A percentile compares a stretch with the other conserved stretches of the same genome.
Conservation (phyloP, 2,329 filamentous ascomycete genomes). For the Diaporthe nobilis region DNA sequence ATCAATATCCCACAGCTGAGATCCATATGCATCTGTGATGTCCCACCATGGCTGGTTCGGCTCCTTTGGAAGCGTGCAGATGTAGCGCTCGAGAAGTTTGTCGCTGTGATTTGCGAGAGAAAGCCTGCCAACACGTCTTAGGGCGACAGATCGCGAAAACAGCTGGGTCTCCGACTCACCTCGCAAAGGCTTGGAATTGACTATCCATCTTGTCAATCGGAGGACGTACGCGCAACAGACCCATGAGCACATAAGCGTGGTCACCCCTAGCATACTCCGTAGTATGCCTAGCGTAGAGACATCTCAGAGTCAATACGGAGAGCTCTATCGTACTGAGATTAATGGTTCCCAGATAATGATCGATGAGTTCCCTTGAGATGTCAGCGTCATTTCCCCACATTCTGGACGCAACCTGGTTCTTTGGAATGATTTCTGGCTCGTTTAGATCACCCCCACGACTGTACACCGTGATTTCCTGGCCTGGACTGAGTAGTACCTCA, state of each 20-base stretch:
- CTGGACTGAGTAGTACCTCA: constrained; percentile 47
- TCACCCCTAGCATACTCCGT: constrained; percentile 49
- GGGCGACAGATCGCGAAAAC: rapidly evolving
- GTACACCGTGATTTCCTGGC: constrained; percentile 45
- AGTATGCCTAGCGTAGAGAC: constrained; percentile 49
- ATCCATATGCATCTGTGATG: constrained; percentile 51
- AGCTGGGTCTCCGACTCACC: background rate
- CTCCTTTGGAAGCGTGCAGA: constrained; percentile 48
- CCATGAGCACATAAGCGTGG: constrained; percentile 55
- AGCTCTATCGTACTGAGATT: constrained; percentile 52
- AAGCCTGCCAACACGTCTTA: constrained; percentile 33
- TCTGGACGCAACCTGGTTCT: background rate
- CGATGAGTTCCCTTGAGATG: constrained; percentile 49
- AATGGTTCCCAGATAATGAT: constrained; percentile 53
- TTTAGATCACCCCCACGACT: constrained; percentile 44
- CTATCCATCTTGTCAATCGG: constrained; percentile 51
- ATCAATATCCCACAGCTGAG: constrained; percentile 53
- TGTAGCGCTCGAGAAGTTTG: constrained; percentile 51
- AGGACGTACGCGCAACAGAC: constrained; percentile 52
- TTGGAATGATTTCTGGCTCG: background rate
- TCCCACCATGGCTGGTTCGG: constrained; percentile 49
- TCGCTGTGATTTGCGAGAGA: constrained; percentile 55
- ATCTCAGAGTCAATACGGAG: constrained; percentile 49
- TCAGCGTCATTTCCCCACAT: no score
- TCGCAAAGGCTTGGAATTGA: constrained; percentile 54